Evolutionary conservation across 2,329 filamentous ascomycete species (phyloP).

Genomic region (Knufia fluminis): DNA sequence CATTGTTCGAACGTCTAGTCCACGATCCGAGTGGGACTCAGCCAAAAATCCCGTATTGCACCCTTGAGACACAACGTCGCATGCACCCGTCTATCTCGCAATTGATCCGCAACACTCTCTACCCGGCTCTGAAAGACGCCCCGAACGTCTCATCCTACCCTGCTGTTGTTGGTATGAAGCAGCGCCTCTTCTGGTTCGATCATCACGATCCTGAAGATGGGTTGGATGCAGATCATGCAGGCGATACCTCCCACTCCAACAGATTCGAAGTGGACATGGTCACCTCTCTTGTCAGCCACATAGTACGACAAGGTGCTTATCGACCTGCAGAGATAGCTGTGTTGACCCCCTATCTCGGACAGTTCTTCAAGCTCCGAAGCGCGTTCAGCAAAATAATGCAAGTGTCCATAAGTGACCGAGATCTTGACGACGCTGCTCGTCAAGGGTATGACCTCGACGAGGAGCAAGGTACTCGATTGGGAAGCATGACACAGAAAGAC

Average conservation of each 20-base stretch:
- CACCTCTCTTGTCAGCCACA: constrained; percentile 22
- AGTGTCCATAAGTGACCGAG: not conserved
- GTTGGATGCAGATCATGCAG: constrained; percentile 8
- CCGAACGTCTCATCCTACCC: constrained; percentile 12
- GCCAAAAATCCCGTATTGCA: constrained; percentile 18
- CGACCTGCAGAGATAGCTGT: constrained; percentile 26
- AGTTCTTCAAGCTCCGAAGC: constrained; percentile 22
- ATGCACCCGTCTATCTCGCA: constrained; percentile 28
- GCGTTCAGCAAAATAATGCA: not conserved
- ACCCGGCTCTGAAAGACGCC: constrained; percentile 24
- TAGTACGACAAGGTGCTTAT: constrained; percentile 24
- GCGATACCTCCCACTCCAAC: constrained; percentile 23
- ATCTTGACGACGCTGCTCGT: not conserved
- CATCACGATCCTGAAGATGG: constrained; percentile 21
- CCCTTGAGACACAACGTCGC: constrained; percentile 25
- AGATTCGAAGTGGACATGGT: constrained; percentile 25
- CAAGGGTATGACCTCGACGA: not conserved
- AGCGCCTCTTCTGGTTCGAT: constrained; percentile 26
- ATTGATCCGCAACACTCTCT: constrained; percentile 22
- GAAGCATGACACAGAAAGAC: not conserved
- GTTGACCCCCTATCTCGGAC: constrained; percentile 27
- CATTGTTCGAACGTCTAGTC: constrained; percentile 52
- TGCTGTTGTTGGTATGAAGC: constrained; percentile 21
- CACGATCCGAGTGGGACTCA: constrained; percentile 15
- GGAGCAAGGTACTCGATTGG: not conserved